These are phyloP conservation scores for Penicillium capsulatum DNA, from an alignment of 2,329 filamentous ascomycete genomes.

Conservation along the genomic window DNA sequence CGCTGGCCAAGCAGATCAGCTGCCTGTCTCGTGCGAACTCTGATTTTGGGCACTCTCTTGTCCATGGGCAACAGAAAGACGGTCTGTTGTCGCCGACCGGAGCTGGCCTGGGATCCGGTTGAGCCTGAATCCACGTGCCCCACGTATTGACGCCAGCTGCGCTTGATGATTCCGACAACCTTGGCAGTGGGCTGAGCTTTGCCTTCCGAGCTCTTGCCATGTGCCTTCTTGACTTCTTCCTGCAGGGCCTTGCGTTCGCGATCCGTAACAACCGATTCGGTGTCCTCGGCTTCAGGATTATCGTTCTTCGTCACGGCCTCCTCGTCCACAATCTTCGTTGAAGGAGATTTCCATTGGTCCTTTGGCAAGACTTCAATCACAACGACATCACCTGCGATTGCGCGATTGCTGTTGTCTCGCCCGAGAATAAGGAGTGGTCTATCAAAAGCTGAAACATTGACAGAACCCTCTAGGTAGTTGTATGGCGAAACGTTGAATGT, in stretches of 20 bases:
- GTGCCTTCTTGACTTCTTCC: constrained; percentile 83
- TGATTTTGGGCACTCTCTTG: constrained; percentile 94
- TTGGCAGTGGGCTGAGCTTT: constrained; percentile 83
- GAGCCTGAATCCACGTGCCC: constrained; percentile 89
- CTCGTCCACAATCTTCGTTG: constrained; percentile 92
- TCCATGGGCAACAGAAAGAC: constrained; percentile 98
- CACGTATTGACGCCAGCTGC: constrained; percentile 97
- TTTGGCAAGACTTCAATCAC: constrained; percentile 90
- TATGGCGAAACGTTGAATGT: constrained; percentile 95
- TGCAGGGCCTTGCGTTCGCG: constrained; percentile 81
- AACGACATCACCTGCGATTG: constrained; percentile 86
- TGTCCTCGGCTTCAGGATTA: constrained; percentile 76
- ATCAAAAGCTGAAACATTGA: constrained; percentile 84
- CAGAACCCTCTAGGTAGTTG: constrained; percentile 93
- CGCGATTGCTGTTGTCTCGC: constrained; percentile 91
- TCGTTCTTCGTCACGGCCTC: constrained; percentile 88
- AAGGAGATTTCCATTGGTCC: constrained; percentile 95
- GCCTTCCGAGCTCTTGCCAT: constrained; percentile 70
- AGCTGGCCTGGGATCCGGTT: constrained; percentile 65
- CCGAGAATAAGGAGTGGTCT: constrained; percentile 84
- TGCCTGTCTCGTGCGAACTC: constrained; percentile 85
- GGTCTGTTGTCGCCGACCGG: constrained; percentile 80
- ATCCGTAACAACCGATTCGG: constrained; percentile 76
- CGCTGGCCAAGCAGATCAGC: constrained; percentile 85
- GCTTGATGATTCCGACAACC: constrained; percentile 86